These are phyloP conservation scores for Kwoniella bestiolae DNA, from an alignment of 768 basidiomycete genomes.

Conservation along the genomic window DNA sequence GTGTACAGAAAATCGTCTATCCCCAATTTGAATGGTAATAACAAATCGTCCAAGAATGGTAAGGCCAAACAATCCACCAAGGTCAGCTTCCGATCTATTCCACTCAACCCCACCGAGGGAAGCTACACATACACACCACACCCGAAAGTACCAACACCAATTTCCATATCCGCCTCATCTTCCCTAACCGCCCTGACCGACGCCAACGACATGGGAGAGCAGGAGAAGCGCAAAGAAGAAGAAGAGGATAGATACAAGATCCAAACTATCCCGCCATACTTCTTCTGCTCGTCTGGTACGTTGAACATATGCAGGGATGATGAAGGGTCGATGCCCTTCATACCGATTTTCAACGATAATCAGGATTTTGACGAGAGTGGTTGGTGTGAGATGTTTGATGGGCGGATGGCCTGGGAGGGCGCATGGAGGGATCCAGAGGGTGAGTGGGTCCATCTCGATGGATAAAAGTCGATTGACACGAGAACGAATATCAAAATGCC, in stretches of 20 bases:
- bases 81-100: background rate
- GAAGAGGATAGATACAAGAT: background rate
- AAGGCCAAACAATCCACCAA: background rate
- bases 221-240: background rate
- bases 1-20: background rate
- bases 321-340: conserved; percentile 16
- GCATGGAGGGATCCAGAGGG: conserved; percentile 16
- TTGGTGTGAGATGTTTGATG: background rate
- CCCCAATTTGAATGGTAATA: background rate
- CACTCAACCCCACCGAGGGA: background rate
- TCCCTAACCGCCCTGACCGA: too few relatives aligned
- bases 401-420: background rate
- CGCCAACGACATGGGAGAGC: background rate
- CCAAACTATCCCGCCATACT: conserved; percentile 7
- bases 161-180: too few relatives aligned
- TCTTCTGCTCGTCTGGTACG: conserved; percentile 1
- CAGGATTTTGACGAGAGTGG: conserved; percentile 10
- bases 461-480: too few relatives aligned
- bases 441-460: conserved; percentile 7
- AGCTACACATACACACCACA: background rate
- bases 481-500: too few relatives aligned
- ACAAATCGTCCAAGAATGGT: background rate
- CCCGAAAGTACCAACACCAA: background rate
- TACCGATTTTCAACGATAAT: conserved; percentile 10
- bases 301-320: conserved; percentile 8